Base-by-base conservation (phyloP, 768 basidiomycete species). In the Termitomyces sp. region DNA sequence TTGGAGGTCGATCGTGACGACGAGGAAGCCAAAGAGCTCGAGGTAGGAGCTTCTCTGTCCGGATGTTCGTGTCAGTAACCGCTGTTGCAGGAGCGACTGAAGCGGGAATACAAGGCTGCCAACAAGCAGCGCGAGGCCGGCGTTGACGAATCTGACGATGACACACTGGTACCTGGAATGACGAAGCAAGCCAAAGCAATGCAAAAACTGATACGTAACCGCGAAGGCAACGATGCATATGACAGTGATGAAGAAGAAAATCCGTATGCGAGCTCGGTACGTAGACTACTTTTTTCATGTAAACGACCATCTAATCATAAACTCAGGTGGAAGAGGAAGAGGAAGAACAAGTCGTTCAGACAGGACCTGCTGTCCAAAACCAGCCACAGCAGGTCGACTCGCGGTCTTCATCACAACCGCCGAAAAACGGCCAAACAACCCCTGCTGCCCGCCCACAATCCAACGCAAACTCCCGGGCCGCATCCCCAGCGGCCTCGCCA, bases 211-310 rank as follows among this genome's bases (percentile, higher is more conserved):
- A 84, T 98, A 66, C 86, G 82, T 59, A 90, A 85, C 67, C 77
- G 86, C 57, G 94, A 95, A 71, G 91, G 92, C 68, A 88, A 88
- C 55, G 84, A 81, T 9, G 86, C 77, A 7, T 92, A 93, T 66
- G 92, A 93, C 16, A 87, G 84, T 51, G 91, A 92, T 46, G 90
- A 93, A 22, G 88, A 92, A 43, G 80, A 83, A 65, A 91, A 94
- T 69, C 92, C 92, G 5, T 93, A 92, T 66, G 86, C 86, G 0
- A 87, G 83, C 67, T 88, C 86, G 64, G 91, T 85, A 68, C 64
- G 87, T 72, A 36, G n/a, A n/a, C n/a, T 53, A 22, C 18, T 48
- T 16, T 8, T 14, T 18, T 32, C 24, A 14, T 51, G 41, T 41
- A 24, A 22, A 20, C 20, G 48, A 50, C 34, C 44, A 56, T 63